Evolutionary conservation across 352 stramenopile species (phyloP), one percentile per base, ranked within the genome.

Genomic region (Pythium myriotylum): DNA sequence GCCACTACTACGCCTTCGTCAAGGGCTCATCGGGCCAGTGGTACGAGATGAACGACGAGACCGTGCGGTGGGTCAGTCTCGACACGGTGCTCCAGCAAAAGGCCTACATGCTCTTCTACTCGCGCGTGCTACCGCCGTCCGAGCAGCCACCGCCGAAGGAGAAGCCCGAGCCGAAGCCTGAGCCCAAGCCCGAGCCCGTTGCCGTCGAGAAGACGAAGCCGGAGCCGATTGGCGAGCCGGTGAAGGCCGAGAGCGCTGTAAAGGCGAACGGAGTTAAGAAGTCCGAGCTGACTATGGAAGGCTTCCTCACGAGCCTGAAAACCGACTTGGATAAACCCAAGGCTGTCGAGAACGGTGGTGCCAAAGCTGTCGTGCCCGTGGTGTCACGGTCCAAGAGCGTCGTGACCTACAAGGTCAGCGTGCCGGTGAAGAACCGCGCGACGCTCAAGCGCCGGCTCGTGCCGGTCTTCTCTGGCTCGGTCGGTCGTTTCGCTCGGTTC

Each of bases 41-140:
- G 91, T 94, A 95, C 62, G 81, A 95, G 60, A 97, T 97, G 89
- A 95, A 97, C 63, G 91, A 97, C 59, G 82, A 93, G 41, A 81
- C 74, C 16, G 89, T 97, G 22, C 76, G 85, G 29, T 92, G 91
- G 80, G 89, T 96, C 17, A 91, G 83, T 49, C 2, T 92, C n/a
- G 81, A 95, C 32, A 94, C 80, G 5, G 89, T 95, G 53, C 72
- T 97, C 33, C 74, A 89, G 49, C 88, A 96, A 40, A 91, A 92
- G 56, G 89, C 88, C 26, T 97, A 97, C 72, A 92, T 97, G 79
- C 77, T 97, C 1, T 97, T 97, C 65, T 96, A 97, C 70, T 88
- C 84, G 53, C 78, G 86, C 6, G 74, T 89, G 52, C 66, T 91
- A 48, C 78, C 80, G 14, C 45, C 49, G 10, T 75, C 67, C 0